Evolutionary conservation across 139 green algal species (phyloP).

Genomic region (Chlamydomonas sp.): DNA sequence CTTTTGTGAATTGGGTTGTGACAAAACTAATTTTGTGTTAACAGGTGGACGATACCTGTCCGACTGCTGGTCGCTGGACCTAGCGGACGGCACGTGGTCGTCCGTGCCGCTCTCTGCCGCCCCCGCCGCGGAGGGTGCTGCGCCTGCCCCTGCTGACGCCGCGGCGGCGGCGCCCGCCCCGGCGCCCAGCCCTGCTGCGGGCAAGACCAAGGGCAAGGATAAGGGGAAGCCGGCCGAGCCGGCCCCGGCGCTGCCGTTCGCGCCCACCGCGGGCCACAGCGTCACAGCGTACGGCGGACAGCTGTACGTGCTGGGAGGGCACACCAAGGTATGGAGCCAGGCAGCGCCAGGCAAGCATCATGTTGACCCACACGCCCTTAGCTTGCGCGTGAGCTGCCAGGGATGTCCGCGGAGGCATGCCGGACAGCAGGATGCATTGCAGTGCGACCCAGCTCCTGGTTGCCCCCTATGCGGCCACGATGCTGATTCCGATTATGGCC

Average conservation of each 20-base stretch:
- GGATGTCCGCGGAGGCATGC: too few species aligned
- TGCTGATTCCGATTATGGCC: neutral
- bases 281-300: conserved; percentile 57
- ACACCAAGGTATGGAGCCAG: conserved; percentile 73
- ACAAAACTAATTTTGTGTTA: too few species aligned
- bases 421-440: too few species aligned
- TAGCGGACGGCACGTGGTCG: conserved; percentile 78
- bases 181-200: neutral
- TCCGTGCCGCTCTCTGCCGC: neutral
- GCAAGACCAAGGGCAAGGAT: neutral
- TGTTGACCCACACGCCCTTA: too few species aligned
- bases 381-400: too few species aligned
- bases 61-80: conserved; percentile 88
- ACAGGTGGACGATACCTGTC: conserved; percentile 87
- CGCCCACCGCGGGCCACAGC: conserved; percentile 57
- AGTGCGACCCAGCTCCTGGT: too few species aligned
- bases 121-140: conserved; percentile 18
- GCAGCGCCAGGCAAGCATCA: neutral
- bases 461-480: too few species aligned
- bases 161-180: neutral
- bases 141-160: neutral
- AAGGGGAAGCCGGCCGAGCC: neutral
- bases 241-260: neutral
- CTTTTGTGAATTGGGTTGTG: too few species aligned
- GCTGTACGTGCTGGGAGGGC: conserved; percentile 85